Evolutionary conservation across 2,329 filamentous ascomycete genomes (phyloP).

Genomic region (Venturiaceae sp.): DNA sequence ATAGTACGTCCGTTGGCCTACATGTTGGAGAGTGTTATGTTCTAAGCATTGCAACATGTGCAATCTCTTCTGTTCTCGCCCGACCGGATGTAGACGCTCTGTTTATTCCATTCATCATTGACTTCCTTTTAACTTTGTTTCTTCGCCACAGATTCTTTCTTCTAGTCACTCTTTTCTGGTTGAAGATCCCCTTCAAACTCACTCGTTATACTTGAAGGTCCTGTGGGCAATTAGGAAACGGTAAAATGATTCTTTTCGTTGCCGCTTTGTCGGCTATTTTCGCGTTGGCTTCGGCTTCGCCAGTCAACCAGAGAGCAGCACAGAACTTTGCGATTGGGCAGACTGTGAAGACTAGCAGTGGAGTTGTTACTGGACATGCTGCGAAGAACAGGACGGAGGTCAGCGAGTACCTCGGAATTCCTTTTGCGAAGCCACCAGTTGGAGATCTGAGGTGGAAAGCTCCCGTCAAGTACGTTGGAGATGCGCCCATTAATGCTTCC

Average conservation of each 20-base stretch:
- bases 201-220: not conserved
- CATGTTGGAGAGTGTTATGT: not conserved
- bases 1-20: not conserved
- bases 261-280: not conserved
- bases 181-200: not conserved
- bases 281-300: not conserved
- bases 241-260: not conserved
- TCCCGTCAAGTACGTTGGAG: conserved; percentile 13
- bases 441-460: conserved; percentile 7
- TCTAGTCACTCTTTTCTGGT: not conserved
- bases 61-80: not conserved
- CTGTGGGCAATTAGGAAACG: not conserved
- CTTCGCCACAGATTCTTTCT: not conserved
- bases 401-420: conserved; percentile 19
- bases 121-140: not conserved
- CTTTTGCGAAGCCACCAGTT: not conserved
- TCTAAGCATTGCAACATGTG: not conserved
- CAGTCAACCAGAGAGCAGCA: not conserved
- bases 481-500: conserved; percentile 9
- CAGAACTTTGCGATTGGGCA: conserved; percentile 11
- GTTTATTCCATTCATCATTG: not conserved
- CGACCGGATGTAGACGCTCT: not conserved
- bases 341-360: conserved; percentile 21
- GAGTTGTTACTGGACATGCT: conserved; percentile 21
- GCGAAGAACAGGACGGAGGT: conserved; percentile 16